phyloP scores from a whole-genome alignment of 345 rosid species.

The Gossypium herbaceum region DNA sequence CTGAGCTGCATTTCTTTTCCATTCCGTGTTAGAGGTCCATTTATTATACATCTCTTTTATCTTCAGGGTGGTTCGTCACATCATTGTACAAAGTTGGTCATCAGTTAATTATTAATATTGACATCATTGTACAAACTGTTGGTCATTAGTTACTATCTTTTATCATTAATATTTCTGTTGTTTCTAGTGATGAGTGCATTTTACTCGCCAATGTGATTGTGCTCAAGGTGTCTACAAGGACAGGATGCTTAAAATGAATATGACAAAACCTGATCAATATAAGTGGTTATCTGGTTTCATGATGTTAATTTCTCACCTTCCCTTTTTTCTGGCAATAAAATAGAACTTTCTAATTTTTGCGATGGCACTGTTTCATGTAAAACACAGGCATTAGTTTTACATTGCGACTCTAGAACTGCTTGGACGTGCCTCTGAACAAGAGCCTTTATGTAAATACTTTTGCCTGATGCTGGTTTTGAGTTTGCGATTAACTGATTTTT shows the following conservation, averaged over 20 bases:
- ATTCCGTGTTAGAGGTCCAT: not conserved
- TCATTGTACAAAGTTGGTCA: not conserved
- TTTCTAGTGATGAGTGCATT: not conserved
- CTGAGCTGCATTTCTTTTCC: not conserved
- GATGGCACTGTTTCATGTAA: not conserved
- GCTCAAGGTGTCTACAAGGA: not conserved
- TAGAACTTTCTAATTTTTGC: not conserved
- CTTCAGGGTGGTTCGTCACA: not conserved
- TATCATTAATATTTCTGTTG: not conserved
- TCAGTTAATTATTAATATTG: not conserved
- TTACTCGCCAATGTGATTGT: not conserved
- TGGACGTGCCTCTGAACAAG: not conserved
- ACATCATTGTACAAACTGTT: not conserved
- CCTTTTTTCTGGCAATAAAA: not conserved
- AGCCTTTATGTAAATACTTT: not conserved
- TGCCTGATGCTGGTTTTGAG: not conserved
- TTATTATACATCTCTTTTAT: not conserved
- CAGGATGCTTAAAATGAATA: not conserved
- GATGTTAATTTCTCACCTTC: not conserved
- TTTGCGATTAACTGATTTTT: not conserved
- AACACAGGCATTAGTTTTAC: not conserved
- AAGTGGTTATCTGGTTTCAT: not conserved
- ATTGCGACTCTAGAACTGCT: not conserved
- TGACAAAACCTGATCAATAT: not conserved
- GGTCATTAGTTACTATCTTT: not conserved